phyloP scores from a whole-genome alignment of 179 eudicot species.

The Silene coronaria region DNA sequence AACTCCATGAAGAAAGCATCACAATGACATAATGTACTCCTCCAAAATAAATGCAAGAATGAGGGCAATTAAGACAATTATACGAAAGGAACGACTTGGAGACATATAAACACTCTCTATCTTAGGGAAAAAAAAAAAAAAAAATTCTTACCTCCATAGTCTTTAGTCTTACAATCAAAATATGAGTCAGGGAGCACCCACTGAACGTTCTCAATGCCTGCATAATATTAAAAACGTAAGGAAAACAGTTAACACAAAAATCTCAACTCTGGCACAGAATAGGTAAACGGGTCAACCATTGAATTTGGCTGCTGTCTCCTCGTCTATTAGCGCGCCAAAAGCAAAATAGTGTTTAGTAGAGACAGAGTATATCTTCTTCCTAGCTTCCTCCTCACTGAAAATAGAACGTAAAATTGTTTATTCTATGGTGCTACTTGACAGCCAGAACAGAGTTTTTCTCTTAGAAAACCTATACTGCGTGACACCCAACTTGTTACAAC shows the following conservation, averaged over 20 bases:
- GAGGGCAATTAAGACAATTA: background rate
- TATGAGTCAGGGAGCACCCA: constrained; percentile 98
- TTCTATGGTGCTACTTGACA: background rate
- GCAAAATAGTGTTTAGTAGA: constrained; percentile 77
- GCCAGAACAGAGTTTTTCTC: no score
- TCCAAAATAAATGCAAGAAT: no score
- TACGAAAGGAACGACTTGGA: background rate
- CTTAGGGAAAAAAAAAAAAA: no score
- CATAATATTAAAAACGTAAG: background rate
- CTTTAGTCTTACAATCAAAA: constrained; percentile 77
- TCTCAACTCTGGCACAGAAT: background rate
- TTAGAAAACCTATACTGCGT: no score
- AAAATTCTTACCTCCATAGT: constrained; percentile 98
- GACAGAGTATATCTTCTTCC: constrained; percentile 85
- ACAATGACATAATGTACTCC: no score
- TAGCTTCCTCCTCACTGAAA: constrained; percentile 78
- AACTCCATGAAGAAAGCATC: no score
- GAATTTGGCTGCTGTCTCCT: constrained; percentile 69
- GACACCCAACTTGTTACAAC: no score
- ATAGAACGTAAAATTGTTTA: background rate
- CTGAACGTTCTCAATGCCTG: constrained; percentile 59
- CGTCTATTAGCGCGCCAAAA: constrained; percentile 80
- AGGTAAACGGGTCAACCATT: constrained; percentile 43
- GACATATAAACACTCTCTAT: background rate
- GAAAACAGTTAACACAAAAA: background rate